Conservation (phyloP, 257 asterid genomes). For the Gentiana dahurica region DNA sequence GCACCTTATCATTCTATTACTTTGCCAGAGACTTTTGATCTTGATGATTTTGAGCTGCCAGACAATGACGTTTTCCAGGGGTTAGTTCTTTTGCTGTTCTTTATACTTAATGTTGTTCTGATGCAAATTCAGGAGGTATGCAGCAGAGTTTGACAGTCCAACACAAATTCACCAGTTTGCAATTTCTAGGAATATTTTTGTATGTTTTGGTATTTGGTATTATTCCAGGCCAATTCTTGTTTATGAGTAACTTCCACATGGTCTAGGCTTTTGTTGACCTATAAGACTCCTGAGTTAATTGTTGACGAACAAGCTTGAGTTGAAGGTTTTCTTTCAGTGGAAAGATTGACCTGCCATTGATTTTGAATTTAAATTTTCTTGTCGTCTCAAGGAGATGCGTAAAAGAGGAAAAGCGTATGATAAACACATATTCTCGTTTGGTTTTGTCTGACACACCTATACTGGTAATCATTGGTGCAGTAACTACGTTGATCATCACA, state of each 20-base stretch:
- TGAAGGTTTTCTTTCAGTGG: not conserved
- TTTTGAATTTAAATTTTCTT: not conserved
- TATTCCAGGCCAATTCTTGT: no score
- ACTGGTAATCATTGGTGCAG: constrained; percentile 42
- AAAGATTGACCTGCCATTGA: not conserved
- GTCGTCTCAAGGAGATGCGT: not conserved
- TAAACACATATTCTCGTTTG: not conserved
- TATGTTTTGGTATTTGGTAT: no score
- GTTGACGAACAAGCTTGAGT: no score
- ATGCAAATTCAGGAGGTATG: no score
- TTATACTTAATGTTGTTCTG: no score
- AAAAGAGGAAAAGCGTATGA: not conserved
- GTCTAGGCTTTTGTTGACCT: no score
- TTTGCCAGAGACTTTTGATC: constrained; percentile 96
- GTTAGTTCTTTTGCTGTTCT: constrained; percentile 28
- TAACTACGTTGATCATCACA: constrained; percentile 87
- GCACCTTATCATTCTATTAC: constrained; percentile 99
- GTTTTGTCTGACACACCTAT: constrained; percentile 10
- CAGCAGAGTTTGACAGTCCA: no score
- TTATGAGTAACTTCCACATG: no score
- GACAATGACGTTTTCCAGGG: constrained; percentile 84
- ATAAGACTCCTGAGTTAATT: no score
- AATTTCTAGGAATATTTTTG: no score
- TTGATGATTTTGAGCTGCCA: constrained; percentile 98
- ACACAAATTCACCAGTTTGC: no score